Conservation (phyloP, 768 basidiomycete species). For the Lentinula sp. region DNA sequence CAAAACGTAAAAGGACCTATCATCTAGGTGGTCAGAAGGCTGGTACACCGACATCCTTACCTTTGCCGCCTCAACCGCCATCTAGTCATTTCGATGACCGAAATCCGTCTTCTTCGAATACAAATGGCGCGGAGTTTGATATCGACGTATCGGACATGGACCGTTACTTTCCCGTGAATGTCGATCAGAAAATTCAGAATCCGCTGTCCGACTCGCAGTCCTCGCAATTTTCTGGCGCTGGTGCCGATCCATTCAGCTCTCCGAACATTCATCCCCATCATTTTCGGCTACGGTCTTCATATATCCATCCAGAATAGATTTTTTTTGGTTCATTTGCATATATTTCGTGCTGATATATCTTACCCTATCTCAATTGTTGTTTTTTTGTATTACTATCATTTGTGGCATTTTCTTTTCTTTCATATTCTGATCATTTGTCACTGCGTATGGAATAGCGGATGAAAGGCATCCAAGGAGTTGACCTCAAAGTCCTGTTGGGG, state of each 20-base stretch:
- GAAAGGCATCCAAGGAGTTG: constrained; percentile 20
- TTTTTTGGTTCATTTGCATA: not conserved
- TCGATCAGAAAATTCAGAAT: constrained; percentile 8
- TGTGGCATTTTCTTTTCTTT: not conserved
- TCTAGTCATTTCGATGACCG: constrained; percentile 13
- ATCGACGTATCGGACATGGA: constrained; percentile 74
- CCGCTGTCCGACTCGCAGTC: not conserved
- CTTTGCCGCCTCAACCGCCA: constrained; percentile 11
- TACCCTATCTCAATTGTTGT: constrained; percentile 9
- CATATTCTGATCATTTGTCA: not conserved
- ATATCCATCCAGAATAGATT: constrained; percentile 10
- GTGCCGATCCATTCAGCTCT: constrained; percentile 6
- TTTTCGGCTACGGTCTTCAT: constrained; percentile 16
- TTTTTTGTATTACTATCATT: constrained; percentile 12
- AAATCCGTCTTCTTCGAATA: constrained; percentile 19
- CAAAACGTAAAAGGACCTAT: constrained; percentile 70
- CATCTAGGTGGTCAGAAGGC: constrained; percentile 41
- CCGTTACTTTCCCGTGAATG: constrained; percentile 52
- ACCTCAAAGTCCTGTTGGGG: constrained; percentile 24
- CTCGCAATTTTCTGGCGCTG: not conserved
- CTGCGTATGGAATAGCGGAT: constrained; percentile 5
- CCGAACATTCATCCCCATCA: constrained; percentile 14
- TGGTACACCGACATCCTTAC: constrained; percentile 9
- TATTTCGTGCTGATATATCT: constrained; percentile 2
- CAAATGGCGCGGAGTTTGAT: constrained; percentile 34